Evolutionary conservation across 2,329 filamentous ascomycete species (phyloP), one percentile per base, ranked within the genome.

Genomic region (Trichoderma sp.): DNA sequence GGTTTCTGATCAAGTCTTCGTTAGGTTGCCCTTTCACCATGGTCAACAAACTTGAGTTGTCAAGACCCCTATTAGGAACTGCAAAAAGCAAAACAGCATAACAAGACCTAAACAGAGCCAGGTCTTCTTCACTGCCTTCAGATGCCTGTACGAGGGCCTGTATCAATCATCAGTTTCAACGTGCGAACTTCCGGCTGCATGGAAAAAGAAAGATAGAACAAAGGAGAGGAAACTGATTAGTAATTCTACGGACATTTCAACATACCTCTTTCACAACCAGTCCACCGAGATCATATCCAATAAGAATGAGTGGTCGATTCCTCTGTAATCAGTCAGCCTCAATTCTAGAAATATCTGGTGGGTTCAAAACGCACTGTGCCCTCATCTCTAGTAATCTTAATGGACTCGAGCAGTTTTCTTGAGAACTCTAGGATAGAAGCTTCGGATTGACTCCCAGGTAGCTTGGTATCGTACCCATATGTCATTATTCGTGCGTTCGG

Each of bases 391-490:
- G 34, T 25, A 32, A 45, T 25, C 29, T 48, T 54, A 8, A 59
- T 63, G 3, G 27, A 48, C 32, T 63, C 48, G 25, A 63, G 58
- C 29, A 60, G 6, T 8, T 12, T 45, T 17, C 50, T 56, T 13
- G 48, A 45, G 2, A 63, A 13, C 1, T 64, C 19, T 19, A 35
- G 19, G 12, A 76, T 70, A 1, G 70, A 72, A 17, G 72, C 42
- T 56, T 72, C 74, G 4, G 70, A 72, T 4, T 59, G 34, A 25
- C 70, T 76, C 15, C 65, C 65, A 3, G 59, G 61, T 13, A 77
- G 69, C 7, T 32, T 68, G 9, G 74, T 75, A 67, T 78, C 69
- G 56, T 77, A 78, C 12, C 76, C 75, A 57, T 77, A 78, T 22
- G 76, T 29, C 5, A 78, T 54, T 2, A 77, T 65, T 22, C 75